phyloP scores from a whole-genome alignment of 2,329 filamentous ascomycete genomes.

The Diaporthe citri region DNA sequence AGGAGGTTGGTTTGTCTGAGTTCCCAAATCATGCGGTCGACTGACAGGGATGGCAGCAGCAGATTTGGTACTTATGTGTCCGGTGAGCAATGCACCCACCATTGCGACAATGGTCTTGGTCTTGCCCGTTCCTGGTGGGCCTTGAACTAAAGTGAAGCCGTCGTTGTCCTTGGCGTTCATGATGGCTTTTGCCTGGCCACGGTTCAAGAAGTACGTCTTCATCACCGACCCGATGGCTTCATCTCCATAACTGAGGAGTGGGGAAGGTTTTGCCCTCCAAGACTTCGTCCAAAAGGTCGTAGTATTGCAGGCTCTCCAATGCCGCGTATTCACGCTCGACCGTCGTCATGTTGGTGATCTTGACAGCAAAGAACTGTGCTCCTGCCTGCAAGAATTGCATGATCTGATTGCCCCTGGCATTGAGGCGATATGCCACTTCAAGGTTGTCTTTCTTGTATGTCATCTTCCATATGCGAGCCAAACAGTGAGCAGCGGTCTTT shows the following conservation, averaged over 20 bases:
- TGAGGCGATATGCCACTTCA: constrained; percentile 89
- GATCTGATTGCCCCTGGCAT: constrained; percentile 74
- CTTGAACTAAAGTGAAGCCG: constrained; percentile 96
- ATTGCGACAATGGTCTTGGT: constrained; percentile 98
- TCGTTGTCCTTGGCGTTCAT: constrained; percentile 95
- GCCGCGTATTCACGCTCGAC: constrained; percentile 96
- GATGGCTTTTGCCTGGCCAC: constrained; percentile 90
- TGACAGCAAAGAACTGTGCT: constrained; percentile 78
- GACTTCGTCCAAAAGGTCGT: constrained; percentile 95
- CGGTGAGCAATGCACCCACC: constrained; percentile 86
- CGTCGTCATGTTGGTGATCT: constrained; percentile 92
- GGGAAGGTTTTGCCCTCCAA: constrained; percentile 88
- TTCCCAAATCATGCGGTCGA: constrained; percentile 54
- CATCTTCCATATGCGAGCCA: constrained; percentile 85
- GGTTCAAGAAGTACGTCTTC: constrained; percentile 85
- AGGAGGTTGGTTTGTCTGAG: constrained; percentile 46
- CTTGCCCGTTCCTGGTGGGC: constrained; percentile 95
- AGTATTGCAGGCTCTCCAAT: constrained; percentile 90
- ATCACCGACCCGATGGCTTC: constrained; percentile 77
- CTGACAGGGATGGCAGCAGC: constrained; percentile 61
- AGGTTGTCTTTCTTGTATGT: constrained; percentile 84
- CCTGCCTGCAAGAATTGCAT: constrained; percentile 75
- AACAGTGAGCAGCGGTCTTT: constrained; percentile 78
- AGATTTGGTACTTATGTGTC: constrained; percentile 58
- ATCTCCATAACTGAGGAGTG: constrained; percentile 84